Evolutionary conservation across 2,329 filamentous ascomycete species (phyloP), one percentile per base, ranked within the genome.

Genomic region (Escovopsis sp.): DNA sequence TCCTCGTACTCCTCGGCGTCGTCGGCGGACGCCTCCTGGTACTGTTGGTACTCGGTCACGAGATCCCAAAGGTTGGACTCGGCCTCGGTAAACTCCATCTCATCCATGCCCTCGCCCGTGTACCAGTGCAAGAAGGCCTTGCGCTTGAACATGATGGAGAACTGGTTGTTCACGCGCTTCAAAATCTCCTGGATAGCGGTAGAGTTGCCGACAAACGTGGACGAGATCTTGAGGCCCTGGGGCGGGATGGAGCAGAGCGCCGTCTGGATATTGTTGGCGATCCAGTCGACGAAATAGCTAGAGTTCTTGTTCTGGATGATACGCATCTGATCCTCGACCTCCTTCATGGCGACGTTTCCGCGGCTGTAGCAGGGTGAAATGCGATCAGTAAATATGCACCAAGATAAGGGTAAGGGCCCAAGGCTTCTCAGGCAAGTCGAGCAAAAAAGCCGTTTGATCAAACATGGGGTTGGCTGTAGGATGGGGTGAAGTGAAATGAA

Each of bases 41-140:
- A 96, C 67, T 98, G 90, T 76, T 96, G 90, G 72, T 96, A 96
- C 66, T 98, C 90, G 44, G 86, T 93, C 54, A 96, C 87, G 59
- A 98, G 72, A 65, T 98, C 90, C 73, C 96, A 96, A 88, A 98
- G 96, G 75, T 98, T 98, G 68, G 84, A 93, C 78, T 96, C 90
- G 52, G 90, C 90, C 76, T 96, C 90, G 59, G 90, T 96, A 73
- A 98, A 98, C 72, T 98, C 90, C 90, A 96, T 96, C 80, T 96
- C 90, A 68, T 98, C 90, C 90, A 98, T 96, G 72, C 90, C 90
- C 76, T 98, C 90, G 60, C 87, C 86, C 76, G 90, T 98, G 71
- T 96, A 98, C 90, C 90, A 98, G 75, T 96, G 90, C 76, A 98
- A 82, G 85, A 96, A 98, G 77, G 90, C 90, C 82, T 96, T 98